Evolutionary conservation across 352 stramenopile species (phyloP), one percentile per base, ranked within the genome.

Genomic region (Elongisporangium senticosum): DNA sequence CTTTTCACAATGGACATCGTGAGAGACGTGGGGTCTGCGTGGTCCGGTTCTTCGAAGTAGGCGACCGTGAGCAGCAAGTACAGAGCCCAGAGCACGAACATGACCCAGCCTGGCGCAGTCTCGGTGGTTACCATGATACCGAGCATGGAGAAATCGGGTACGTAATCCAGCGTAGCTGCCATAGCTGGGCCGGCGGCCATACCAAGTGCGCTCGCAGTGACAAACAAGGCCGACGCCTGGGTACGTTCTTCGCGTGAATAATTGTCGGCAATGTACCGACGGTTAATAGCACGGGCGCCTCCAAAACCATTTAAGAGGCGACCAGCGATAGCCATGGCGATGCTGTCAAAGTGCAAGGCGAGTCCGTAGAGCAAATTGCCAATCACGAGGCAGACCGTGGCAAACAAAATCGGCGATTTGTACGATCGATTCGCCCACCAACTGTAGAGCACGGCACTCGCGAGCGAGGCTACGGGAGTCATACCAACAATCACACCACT

Each of bases 401-500:
- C 89, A 43, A 93, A 90, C 37, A 93, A 61, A n/a, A 97, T 66
- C 37, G 90, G 91, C 15, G 49, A 61, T 61, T 90, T 91, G 72
- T 96, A 97, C 58, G 85, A 96, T 5, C 71, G 83, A 68, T 97
- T 97, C 17, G 89, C 89, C 90, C 90, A 97, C 89, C 91, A 98
- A 56, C 83, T 96, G 75, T 98, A 98, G 14, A 98, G 72, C 20
- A 99, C 71, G 0, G 93, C 95, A 53, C 90, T 97, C 24, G 94
- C 60, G 61, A 98, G 88, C 13, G 95, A 97, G n/a, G 96, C 94
- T 40, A 97, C 84, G 14, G 96, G 93, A 17, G 96, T 98, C 93
- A 98, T 98, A 56, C 95, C 96, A 62, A 98, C 96, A 55, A 99
- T 98, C 10, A 98, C 82, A 50, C 93, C 92, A 22, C 86, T 96